A percentile compares a stretch with the other conserved stretches of the same genome.
Conservation (phyloP, 176 grass and related monocot genomes). For the Saccharum spontaneum region DNA sequence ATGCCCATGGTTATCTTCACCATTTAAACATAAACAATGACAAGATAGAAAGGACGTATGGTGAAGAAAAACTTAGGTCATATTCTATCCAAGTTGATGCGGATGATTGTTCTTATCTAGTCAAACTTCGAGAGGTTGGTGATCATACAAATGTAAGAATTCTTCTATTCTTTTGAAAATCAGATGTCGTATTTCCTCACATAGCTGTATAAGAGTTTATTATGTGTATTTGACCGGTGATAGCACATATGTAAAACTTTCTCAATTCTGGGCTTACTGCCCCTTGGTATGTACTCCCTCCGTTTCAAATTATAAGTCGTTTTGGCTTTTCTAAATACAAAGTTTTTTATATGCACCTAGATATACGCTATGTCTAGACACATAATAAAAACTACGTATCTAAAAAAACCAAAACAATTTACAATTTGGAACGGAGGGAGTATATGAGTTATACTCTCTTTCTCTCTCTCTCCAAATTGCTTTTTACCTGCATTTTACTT, state of each 20-base stretch:
- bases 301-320: not conserved
- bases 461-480: not conserved
- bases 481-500: conserved; percentile 18
- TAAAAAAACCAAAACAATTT: not conserved
- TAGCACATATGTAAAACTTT: not conserved
- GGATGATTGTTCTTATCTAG: conserved; percentile 58
- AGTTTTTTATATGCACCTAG: not conserved
- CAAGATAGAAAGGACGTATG: conserved; percentile 58
- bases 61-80: conserved; percentile 50
- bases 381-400: not conserved
- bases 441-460: not conserved
- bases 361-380: not conserved
- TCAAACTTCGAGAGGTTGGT: conserved; percentile 81
- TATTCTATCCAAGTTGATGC: conserved; percentile 59
- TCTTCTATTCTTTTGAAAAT: conserved; percentile 13
- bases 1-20: conserved; percentile 58
- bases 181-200: not conserved
- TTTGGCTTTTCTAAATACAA: not conserved
- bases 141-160: conserved; percentile 63
- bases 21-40: conserved; percentile 48
- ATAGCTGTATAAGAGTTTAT: conserved; percentile 20
- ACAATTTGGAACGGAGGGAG: not conserved
- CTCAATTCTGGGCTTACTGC: not conserved
- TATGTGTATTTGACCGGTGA: not conserved
- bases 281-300: not conserved